Base-by-base conservation (phyloP, 305 asterid genomes). In the Fraxinus angustifolia region DNA sequence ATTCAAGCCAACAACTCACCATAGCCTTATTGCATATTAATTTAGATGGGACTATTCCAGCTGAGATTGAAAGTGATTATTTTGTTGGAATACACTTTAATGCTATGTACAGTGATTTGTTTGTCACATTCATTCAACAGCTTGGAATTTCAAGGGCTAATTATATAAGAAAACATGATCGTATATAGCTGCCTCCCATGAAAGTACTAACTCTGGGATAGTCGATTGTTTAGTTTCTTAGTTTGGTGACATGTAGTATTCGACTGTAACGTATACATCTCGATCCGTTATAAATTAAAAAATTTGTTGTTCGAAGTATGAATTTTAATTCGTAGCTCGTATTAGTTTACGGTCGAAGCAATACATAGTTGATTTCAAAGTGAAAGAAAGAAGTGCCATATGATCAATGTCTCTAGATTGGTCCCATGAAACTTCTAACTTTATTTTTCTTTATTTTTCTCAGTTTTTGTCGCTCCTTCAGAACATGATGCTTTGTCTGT, bases 1-100 rank as follows among this genome's bases (percentile, higher is more conserved):
- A 28, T 12, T 45, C 81, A 28, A 68, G 74, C 74, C 36, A 30
- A 19, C 74, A 68, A 68, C 36, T 68, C 86, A 82, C 82, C 60
- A 67, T 45, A 45, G 40, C 62, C 42, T 34, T 60, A 28, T 36
- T 31, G 28, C 68, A 34, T 75, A 4, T 80, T 78, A 68, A 68
- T 68, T 68, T 68, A 31, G 79, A 82, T 82, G 87, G 89, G 89
- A 84, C 85, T 83, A 45, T 75, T 86, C 91, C 94, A 89, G 93
- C 91, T 76, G 42, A 28, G 86, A 84, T 72, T 89, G 94, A 89
- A 81, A 87, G 88, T 79, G 88, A 87, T 83, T 10, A 78, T 62
- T 79, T 82, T 73, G 85, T 67, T 75, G 60, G 82, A 45, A 45
- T 35, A 68, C 85, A 79, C 73, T 82, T 71, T 8, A 78, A 85